phyloP scores from a whole-genome alignment of 2,329 filamentous ascomycete genomes.

The Colletotrichum gloeosporioides region DNA sequence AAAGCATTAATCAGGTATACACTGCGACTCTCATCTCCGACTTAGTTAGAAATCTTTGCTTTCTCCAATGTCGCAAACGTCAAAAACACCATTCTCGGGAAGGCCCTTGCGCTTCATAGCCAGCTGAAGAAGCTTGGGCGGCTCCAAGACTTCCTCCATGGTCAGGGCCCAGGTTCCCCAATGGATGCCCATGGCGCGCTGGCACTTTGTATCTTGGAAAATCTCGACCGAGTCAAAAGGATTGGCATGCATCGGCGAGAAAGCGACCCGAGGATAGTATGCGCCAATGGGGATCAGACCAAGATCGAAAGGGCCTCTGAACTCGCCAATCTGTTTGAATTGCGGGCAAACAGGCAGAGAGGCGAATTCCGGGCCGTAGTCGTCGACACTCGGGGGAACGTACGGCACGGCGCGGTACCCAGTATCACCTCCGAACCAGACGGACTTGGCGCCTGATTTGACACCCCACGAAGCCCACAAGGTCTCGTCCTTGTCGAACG shows the following conservation, averaged over 20 bases:
- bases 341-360: slow-evolving; percentile 79
- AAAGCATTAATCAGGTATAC: not conserved
- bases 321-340: slow-evolving; percentile 81
- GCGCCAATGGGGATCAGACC: slow-evolving; percentile 94
- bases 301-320: slow-evolving; percentile 86
- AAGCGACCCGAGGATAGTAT: slow-evolving; percentile 75
- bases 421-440: slow-evolving; percentile 91
- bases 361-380: slow-evolving; percentile 72
- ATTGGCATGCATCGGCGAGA: slow-evolving; percentile 84
- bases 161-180: slow-evolving; percentile 94
- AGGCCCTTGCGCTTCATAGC: slow-evolving; percentile 73
- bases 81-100: slow-evolving; percentile 76
- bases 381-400: slow-evolving; percentile 66
- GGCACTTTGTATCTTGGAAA: slow-evolving; percentile 82
- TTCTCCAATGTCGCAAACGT: slow-evolving; percentile 84
- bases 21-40: not conserved
- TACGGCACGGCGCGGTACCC: slow-evolving; percentile 83
- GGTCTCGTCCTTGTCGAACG: slow-evolving; percentile 75
- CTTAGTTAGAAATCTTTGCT: slow-evolving; percentile 74
- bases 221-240: slow-evolving; percentile 90
- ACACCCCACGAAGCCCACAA: slow-evolving; percentile 92
- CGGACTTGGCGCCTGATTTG: slow-evolving; percentile 73
- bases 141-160: slow-evolving; percentile 83
- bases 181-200: slow-evolving; percentile 83
- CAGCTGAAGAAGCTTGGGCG: slow-evolving; percentile 73